A percentile compares a stretch with the other conserved stretches of the same genome.
Conservation (phyloP, 768 basidiomycete genomes). For the Lactarius indigo region DNA sequence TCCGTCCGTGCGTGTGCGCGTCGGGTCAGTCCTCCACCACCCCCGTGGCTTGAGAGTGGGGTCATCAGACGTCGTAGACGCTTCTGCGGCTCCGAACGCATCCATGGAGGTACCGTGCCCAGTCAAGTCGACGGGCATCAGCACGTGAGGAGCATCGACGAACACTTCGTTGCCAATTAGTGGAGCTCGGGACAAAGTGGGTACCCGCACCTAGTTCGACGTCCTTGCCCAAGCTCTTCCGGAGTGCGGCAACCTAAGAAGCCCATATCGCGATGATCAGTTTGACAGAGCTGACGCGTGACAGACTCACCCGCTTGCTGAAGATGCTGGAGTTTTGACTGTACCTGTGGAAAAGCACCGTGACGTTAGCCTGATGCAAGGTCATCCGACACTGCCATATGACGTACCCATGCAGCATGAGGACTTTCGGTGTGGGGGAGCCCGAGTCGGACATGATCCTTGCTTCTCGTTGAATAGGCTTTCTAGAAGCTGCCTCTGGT, state of each 20-base stretch:
- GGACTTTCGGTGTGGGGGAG: constrained; percentile 8
- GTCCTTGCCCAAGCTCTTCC: constrained; percentile 58
- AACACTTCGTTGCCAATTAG: constrained; percentile 51
- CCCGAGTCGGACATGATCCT: constrained; percentile 9
- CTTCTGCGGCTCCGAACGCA: constrained; percentile 42
- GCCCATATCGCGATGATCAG: not conserved
- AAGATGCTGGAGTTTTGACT: constrained; percentile 67
- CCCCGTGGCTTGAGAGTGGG: constrained; percentile 56
- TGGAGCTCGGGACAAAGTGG: not conserved
- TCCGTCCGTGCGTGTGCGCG: constrained; percentile 50
- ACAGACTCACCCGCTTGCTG: constrained; percentile 56
- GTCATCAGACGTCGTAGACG: constrained; percentile 37
- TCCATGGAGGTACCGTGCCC: constrained; percentile 32
- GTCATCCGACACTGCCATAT: not conserved
- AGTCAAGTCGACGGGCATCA: constrained; percentile 61
- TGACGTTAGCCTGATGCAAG: not conserved
- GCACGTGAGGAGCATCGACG: constrained; percentile 63
- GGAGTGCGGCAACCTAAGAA: constrained; percentile 60
- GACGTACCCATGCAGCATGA: constrained; percentile 22
- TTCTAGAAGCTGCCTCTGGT: not conserved
- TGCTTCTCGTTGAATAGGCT: not conserved
- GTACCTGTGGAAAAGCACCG: constrained; percentile 39
- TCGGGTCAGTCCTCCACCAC: constrained; percentile 65
- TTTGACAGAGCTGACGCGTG: not conserved
- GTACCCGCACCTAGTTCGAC: constrained; percentile 56